Conservation (phyloP, 31 red algal genomes). For the Odonthalia washingtoniensis region DNA sequence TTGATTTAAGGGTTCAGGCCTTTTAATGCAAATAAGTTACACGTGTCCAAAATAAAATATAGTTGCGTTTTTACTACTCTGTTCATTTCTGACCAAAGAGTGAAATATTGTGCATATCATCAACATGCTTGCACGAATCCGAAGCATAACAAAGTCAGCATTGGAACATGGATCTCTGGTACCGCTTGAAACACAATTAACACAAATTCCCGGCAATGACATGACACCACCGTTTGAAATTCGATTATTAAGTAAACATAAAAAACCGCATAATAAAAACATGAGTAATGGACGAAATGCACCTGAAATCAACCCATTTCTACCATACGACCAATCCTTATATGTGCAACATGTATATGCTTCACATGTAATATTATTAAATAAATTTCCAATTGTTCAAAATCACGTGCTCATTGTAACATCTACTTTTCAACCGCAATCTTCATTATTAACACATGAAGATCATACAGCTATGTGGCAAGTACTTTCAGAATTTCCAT, state of each 20-base stretch:
- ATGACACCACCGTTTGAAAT: conserved; percentile 9
- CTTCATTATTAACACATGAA: conserved; percentile 38
- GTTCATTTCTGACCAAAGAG: too few species aligned
- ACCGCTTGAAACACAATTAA: conserved; percentile 26
- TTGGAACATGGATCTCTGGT: conserved; percentile 34
- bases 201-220: neutral
- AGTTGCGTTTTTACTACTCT: too few species aligned
- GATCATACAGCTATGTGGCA: conserved; percentile 70
- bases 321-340: conserved; percentile 82
- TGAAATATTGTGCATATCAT: neutral
- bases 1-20: too few species aligned
- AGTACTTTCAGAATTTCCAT: conserved; percentile 44
- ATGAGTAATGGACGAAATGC: conserved; percentile 1
- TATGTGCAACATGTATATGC: conserved; percentile 68
- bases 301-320: conserved; percentile 69
- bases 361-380: conserved; percentile 77
- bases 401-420: conserved; percentile 84
- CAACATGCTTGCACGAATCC: conserved; percentile 42
- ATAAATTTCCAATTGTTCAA: conserved; percentile 71
- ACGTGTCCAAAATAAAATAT: too few species aligned
- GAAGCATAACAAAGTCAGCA: conserved; percentile 18
- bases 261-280: conserved; percentile 1
- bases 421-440: conserved; percentile 58
- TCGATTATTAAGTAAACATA: conserved; percentile 27
- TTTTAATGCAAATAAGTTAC: too few species aligned